These are phyloP conservation scores for Camellia lanceoleosa DNA, from an alignment of 148 eudicot species.

Conservation along the genomic window DNA sequence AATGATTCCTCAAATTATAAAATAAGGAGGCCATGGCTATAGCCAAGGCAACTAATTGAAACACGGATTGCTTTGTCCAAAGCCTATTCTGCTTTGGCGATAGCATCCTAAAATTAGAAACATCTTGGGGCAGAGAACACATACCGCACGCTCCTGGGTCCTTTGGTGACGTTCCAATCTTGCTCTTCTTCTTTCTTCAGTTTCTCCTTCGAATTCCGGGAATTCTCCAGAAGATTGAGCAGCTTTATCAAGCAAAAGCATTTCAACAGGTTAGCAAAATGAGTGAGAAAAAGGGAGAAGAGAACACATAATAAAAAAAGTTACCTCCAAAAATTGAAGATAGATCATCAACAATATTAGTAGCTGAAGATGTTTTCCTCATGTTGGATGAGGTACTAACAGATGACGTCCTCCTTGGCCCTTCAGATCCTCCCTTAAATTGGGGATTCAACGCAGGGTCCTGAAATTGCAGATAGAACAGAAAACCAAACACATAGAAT, in stretches of 20 bases:
- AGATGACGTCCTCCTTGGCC: conserved; percentile 31
- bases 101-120: background rate
- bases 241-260: conserved; percentile 27
- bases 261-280: conserved; percentile 15
- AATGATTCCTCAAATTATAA: conserved; percentile 4
- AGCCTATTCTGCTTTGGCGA: background rate
- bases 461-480: conserved; percentile 23
- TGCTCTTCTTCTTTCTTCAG: conserved; percentile 53
- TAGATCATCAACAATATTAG: conserved; percentile 55
- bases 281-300: conserved; percentile 6
- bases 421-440: conserved; percentile 42
- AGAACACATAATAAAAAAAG: background rate
- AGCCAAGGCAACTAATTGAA: background rate
- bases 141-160: conserved; percentile 63
- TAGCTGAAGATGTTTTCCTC: conserved; percentile 47
- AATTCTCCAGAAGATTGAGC: conserved; percentile 42
- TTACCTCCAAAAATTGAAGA: conserved; percentile 57
- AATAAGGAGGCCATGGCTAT: background rate
- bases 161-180: conserved; percentile 64
- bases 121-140: conserved; percentile 14
- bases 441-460: conserved; percentile 34
- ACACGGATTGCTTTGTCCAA: background rate
- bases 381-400: conserved; percentile 38
- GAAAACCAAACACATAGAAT: background rate
- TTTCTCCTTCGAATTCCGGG: conserved; percentile 57